These are phyloP conservation scores for Penicillium concentricum DNA, from an alignment of 2,329 filamentous ascomycete species.

Conservation along the genomic window DNA sequence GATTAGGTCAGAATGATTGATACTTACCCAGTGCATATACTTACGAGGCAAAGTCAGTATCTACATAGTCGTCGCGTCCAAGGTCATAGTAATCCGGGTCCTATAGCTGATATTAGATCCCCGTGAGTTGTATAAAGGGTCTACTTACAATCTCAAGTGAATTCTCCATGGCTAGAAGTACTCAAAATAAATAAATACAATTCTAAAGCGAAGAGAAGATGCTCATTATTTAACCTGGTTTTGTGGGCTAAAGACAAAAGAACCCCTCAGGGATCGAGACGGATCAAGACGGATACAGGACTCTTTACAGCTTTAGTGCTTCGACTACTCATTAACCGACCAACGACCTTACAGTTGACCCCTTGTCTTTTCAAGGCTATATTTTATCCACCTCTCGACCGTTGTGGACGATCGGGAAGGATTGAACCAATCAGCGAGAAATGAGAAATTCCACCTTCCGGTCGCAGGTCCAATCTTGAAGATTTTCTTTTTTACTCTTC, in stretches of 20 bases:
- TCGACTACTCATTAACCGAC: background rate
- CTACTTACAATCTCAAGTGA: background rate
- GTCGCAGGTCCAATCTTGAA: background rate
- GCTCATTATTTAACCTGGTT: background rate
- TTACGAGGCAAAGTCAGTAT: constrained; percentile 2
- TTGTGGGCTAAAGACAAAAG: background rate
- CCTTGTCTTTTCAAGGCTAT: background rate
- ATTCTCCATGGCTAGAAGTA: background rate
- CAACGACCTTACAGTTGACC: background rate
- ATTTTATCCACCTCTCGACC: background rate
- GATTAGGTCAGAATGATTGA: background rate
- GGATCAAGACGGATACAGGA: background rate
- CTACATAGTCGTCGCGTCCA: background rate
- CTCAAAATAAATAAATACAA: background rate
- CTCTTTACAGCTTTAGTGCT: background rate
- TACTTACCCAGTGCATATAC: background rate
- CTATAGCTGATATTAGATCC: constrained; percentile 7
- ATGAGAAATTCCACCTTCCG: background rate
- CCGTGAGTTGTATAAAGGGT: too few relatives aligned
- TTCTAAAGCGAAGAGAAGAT: background rate
- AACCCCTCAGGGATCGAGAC: background rate
- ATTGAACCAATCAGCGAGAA: background rate
- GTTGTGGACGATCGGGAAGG: background rate
- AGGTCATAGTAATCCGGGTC: constrained; percentile 2
- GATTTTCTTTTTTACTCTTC: background rate